Percentiles rank a stretch among this genome's conserved stretches.
These are phyloP conservation scores for Phytophthora fragariaefolia DNA, from an alignment of 352 stramenopile species.

Conservation along the genomic window DNA sequence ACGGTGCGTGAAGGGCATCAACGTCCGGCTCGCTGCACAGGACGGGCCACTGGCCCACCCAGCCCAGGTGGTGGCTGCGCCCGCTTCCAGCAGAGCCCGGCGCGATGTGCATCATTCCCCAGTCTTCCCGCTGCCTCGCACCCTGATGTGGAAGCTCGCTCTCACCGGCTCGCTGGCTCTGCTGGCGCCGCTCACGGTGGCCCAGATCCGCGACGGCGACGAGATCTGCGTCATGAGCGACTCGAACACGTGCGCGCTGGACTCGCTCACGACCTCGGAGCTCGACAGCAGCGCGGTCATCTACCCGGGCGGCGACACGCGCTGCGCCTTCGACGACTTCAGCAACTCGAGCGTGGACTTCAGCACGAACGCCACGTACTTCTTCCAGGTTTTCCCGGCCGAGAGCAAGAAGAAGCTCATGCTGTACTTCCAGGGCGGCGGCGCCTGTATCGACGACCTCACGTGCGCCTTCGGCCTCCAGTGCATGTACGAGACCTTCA, in stretches of 20 bases:
- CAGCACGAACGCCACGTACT: slow-evolving; percentile 65
- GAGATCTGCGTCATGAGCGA: slow-evolving; percentile 61
- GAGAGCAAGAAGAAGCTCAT: slow-evolving; percentile 71
- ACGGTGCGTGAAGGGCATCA: slow-evolving; percentile 25
- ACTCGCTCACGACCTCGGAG: slow-evolving; percentile 53
- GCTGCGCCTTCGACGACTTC: slow-evolving; percentile 68
- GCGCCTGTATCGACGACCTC: slow-evolving; percentile 66
- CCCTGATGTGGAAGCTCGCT: slow-evolving; percentile 44
- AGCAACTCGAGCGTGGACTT: slow-evolving; percentile 47
- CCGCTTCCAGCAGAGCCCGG: neutral
- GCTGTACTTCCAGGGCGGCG: slow-evolving; percentile 76
- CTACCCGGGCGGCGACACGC: slow-evolving; percentile 59
- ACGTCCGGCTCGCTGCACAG: slow-evolving; percentile 27
- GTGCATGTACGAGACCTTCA: slow-evolving; percentile 68
- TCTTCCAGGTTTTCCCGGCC: slow-evolving; percentile 78
- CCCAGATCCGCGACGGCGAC: slow-evolving; percentile 53
- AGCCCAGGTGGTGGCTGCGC: slow-evolving; percentile 22
- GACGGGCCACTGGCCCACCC: no score
- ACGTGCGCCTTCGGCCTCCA: slow-evolving; percentile 75
- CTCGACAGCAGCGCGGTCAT: slow-evolving; percentile 62
- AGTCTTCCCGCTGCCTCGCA: slow-evolving; percentile 20
- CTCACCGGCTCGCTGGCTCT: slow-evolving; percentile 38
- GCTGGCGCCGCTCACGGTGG: slow-evolving; percentile 23
- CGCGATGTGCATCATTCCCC: slow-evolving; percentile 12
- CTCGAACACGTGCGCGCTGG: slow-evolving; percentile 54